Evolutionary conservation across 78 protist genomes (phyloP), one percentile per base, ranked within the genome.

Genomic region (Dictyostelium brefeldianum): DNA sequence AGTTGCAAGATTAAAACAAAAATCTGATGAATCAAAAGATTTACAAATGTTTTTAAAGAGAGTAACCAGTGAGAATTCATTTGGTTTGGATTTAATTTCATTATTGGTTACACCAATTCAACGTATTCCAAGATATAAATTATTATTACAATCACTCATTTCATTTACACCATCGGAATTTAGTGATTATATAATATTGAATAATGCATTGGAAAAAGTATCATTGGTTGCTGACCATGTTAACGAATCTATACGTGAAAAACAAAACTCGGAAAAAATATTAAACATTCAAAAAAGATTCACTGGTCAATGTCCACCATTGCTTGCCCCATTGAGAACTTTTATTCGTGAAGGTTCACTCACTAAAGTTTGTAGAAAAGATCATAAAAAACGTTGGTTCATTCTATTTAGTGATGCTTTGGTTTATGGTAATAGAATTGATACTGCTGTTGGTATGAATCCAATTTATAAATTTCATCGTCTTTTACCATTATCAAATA

Each of bases 401-500:
- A 83, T 91, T 70, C 20, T 91, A 54, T 91, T 91, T 27, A 83
- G 92, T 78, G 95, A 91, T 83, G 95, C 95, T 6, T 27, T 91
- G 3, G 81, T 91, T 22, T 91, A 91, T 83, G 89, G 92, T 48
- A 74, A 48, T 7, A 78, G 69, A 50, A 87, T 78, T 6, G 93
- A 87, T 17, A 82, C 90, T 11, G 64, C 69, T 5, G 82, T 71
- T 57, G 47, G 57, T n/a, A 57, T 70, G 5, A 75, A 85, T 62
- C 93, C 93, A 87, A 87, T 87, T 25, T 87, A 87, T 64, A 87
- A 87, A 64, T 87, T 87, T 51, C 93, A 87, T 64, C 25, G 93
- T 27, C 22, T 87, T 10, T 50, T 87, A 31, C 79, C 64, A 25
- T 51, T 87, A 36, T 8, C 75, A 11, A 77, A 48, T 50, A 59